Evolutionary conservation across 169 alveolate species (phyloP).

Genomic region (Plasmodium gonderi): DNA sequence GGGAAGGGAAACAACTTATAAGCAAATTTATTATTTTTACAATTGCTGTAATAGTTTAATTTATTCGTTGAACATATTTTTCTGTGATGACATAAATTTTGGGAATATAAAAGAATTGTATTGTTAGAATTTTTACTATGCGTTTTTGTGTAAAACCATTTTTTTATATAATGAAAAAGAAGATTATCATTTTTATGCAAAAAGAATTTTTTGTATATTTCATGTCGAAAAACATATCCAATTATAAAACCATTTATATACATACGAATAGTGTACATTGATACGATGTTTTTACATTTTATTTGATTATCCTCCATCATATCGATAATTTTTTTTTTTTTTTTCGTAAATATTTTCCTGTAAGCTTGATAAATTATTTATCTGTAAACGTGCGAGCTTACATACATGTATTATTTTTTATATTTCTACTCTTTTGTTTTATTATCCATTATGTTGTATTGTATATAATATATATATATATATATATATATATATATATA

Average conservation of each 20-base stretch:
- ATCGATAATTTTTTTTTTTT: constrained; percentile 30
- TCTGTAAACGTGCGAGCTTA: not conserved
- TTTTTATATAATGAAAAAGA: constrained; percentile 26
- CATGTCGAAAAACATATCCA: constrained; percentile 59
- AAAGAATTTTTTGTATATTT: constrained; percentile 42
- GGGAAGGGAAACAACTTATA: not conserved
- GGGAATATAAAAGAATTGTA: not conserved
- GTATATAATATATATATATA: too few species aligned
- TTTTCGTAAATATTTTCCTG: not conserved
- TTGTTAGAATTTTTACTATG: not conserved
- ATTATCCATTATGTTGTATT: not conserved
- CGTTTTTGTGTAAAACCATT: not conserved
- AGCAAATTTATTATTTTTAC: not conserved
- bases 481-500: not conserved
- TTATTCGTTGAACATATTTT: constrained; percentile 5
- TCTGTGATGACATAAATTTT: not conserved
- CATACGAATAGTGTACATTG: constrained; percentile 70
- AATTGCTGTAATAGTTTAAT: not conserved
- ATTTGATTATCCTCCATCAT: constrained; percentile 45
- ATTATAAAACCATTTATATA: constrained; percentile 67
- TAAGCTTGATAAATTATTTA: not conserved
- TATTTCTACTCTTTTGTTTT: not conserved
- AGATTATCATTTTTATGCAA: constrained; percentile 44
- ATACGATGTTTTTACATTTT: constrained; percentile 37
- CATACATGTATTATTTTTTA: not conserved